A percentile compares a stretch with the other conserved stretches of the same genome.
phyloP scores from a whole-genome alignment of 2,329 filamentous ascomycete species.

The Raffaelea ambrosiae region DNA sequence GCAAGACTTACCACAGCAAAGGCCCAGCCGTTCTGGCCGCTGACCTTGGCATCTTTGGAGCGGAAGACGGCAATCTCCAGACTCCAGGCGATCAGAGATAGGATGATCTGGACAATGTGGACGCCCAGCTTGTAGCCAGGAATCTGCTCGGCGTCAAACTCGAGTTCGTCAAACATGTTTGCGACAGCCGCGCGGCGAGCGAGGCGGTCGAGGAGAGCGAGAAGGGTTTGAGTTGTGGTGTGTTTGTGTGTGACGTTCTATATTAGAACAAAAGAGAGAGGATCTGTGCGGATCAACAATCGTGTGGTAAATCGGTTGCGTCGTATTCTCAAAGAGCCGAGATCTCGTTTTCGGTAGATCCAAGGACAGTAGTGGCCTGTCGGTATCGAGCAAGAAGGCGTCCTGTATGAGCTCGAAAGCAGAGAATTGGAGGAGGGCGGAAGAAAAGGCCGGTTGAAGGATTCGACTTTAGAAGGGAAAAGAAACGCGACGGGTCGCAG shows the following conservation, averaged over 20 bases:
- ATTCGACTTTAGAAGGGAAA: too few species aligned
- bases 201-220: neutral
- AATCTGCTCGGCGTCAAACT: slow-evolving; percentile 45
- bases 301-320: too few species aligned
- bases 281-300: neutral
- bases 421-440: too few species aligned
- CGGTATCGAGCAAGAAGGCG: too few species aligned
- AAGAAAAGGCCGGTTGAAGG: too few species aligned
- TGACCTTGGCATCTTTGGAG: slow-evolving; percentile 36
- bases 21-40: slow-evolving; percentile 53
- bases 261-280: neutral
- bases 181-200: neutral
- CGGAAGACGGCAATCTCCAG: slow-evolving; percentile 53
- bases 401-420: too few species aligned
- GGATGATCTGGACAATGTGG: slow-evolving; percentile 45
- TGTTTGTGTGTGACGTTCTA: neutral
- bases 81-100: slow-evolving; percentile 48
- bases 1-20: slow-evolving; percentile 49
- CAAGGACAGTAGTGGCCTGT: too few species aligned
- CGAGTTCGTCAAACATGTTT: slow-evolving; percentile 36
- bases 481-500: too few species aligned
- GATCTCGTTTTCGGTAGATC: too few species aligned
- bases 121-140: slow-evolving; percentile 48
- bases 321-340: too few species aligned
- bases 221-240: neutral